phyloP scores from a whole-genome alignment of 1,139 yeast genomes.

The Pichia kudriavzevii region DNA sequence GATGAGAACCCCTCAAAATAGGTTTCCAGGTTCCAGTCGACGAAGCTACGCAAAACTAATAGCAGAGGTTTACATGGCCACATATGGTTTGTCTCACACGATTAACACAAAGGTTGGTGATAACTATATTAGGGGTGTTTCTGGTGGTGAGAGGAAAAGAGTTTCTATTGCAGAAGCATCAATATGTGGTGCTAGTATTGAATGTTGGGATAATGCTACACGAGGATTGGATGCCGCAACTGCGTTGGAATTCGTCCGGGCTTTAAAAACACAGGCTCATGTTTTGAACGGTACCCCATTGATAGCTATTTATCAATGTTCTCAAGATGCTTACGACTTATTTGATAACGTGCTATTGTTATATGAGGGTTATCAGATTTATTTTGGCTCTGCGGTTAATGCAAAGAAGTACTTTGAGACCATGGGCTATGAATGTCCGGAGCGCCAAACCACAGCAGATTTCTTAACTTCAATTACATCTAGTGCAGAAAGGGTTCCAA shows the following conservation, averaged over 20 bases:
- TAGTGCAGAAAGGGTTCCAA: slow-evolving; percentile 25
- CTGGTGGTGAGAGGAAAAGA: slow-evolving; percentile 79
- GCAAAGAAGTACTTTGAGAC: slow-evolving; percentile 55
- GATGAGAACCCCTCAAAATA: slow-evolving; percentile 36
- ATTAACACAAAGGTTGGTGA: slow-evolving; percentile 62
- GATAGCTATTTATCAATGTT: slow-evolving; percentile 77
- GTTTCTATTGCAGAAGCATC: slow-evolving; percentile 68
- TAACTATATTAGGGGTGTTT: slow-evolving; percentile 66
- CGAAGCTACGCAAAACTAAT: slow-evolving; percentile 32
- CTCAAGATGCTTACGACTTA: slow-evolving; percentile 66
- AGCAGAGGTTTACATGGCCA: slow-evolving; percentile 43
- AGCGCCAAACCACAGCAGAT: slow-evolving; percentile 78
- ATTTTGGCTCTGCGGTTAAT: slow-evolving; percentile 52
- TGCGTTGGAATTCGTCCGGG: slow-evolving; percentile 66
- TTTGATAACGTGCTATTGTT: slow-evolving; percentile 69
- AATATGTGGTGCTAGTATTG: slow-evolving; percentile 50
- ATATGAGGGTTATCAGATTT: slow-evolving; percentile 74
- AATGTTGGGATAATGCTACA: slow-evolving; percentile 70
- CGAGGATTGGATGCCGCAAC: slow-evolving; percentile 75
- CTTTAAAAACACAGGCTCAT: slow-evolving; percentile 57
- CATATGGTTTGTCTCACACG: slow-evolving; percentile 44
- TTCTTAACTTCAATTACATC: slow-evolving; percentile 68
- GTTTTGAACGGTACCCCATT: slow-evolving; percentile 53
- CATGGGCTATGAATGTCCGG: slow-evolving; percentile 69
- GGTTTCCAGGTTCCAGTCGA: slow-evolving; percentile 33